Evolutionary conservation across 2,329 filamentous ascomycete genomes (phyloP), one percentile per base, ranked within the genome.

Genomic region (Aspergillus intermedius): DNA sequence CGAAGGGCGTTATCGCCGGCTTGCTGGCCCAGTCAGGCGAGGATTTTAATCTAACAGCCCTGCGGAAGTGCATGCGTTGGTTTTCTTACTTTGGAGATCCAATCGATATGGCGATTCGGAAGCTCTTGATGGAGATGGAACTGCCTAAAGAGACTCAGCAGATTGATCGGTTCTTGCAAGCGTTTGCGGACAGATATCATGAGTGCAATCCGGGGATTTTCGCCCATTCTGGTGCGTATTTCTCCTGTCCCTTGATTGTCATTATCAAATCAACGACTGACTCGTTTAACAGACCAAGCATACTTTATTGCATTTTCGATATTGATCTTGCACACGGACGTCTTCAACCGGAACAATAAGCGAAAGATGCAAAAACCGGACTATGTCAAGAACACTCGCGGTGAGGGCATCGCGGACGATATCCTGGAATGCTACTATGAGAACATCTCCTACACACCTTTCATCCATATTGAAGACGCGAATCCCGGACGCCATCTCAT

Each of bases 261-360:
- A 32, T 32, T 32, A 10, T 32, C 8, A 32, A 8, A 34, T 34
- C 8, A 34, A 10, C 30, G 10, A 12, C 10, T 34, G 10, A 12
- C 10, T n/a, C 30, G 10, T n/a, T 10, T 55, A 21, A 45, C 56
- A 59, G 93, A 97, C 62, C 89, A 96, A 70, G 91, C 93, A n/a
- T 96, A 97, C 67, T 95, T 97, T 61, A 91, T 97, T 55, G 90
- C 91, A 13, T 98, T 98, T 65, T 97, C 91, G 2, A 83, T 98
- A 49, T 80, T 98, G 51, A 96, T 98, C 58, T 76, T 98, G 30
- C 93, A 98, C 61, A 97, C 93, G 0, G 93, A 98, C 64, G 88
- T 95, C n/a, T 97, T 97, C 81, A 98, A 98, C 76, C 95, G 95
- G 71, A 98, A 97, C 74, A 97, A 97, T 74, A 97, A 97, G 73